Base-by-base conservation (phyloP, 768 basidiomycete species). In the Russula earlei region DNA sequence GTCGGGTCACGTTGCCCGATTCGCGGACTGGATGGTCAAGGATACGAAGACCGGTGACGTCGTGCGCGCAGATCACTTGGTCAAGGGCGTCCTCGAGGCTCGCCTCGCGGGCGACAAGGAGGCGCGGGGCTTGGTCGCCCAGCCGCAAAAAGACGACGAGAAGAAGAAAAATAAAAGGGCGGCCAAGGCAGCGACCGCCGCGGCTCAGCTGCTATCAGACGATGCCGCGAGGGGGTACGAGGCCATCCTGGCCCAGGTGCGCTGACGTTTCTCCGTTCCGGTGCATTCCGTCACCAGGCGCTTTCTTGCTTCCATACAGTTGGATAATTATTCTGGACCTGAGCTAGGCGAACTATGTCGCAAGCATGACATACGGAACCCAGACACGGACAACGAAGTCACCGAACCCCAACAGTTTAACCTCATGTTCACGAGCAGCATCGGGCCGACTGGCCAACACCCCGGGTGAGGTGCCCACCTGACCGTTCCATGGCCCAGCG, bases 11-110 rank as follows among this genome's bases (percentile, higher is more conserved):
- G 95, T 98, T 58, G 94, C 93, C 41, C 83, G 94, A 62, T 99
- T 98, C 67, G 91, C 95, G 5, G 96, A 99, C 68, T 99, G 94
- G 95, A 98, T 97, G 95, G 90, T 91, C 66, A 96, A 95, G 74
- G 95, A 98, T 64, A 74, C 75, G 24, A 84, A 90, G 74, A 94
- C 88, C n/a, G 92, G 93, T 43, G 93, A 98, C 65, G 94, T 98
- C 46, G 83, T 96, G 64, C 85, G 95, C 43, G 95, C 95, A 24
- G 94, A 98, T 69, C 96, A 97, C 71, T 80, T 98, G 17, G 92
- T 97, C 60, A 92, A 93, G 69, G 85, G 75, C 63, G 94, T 97
- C 43, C 77, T 98, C 43, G 87, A 95, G 71, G 90, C 91, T 5
- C 76, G 94, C 20, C 73, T 98, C 49, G 91, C 84, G 52, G 90